phyloP scores from a whole-genome alignment of 208 protist species.

The Blastocrithidia nonstop region DNA sequence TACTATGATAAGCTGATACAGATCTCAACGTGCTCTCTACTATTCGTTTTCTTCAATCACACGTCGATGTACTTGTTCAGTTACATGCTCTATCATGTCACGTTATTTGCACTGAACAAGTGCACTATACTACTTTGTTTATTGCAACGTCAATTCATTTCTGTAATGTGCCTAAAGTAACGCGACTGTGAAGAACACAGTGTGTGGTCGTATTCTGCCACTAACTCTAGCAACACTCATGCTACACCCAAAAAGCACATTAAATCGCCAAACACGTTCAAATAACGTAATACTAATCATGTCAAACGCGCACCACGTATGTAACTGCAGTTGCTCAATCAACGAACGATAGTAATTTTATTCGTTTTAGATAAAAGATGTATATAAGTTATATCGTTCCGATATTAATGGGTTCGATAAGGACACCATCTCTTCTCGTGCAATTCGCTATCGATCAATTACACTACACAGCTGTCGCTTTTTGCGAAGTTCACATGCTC shows the following conservation, averaged over 20 bases:
- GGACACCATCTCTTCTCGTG: no score
- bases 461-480: no score
- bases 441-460: no score
- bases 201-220: constrained; percentile 18
- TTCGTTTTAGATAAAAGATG: constrained; percentile 1
- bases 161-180: constrained; percentile 10
- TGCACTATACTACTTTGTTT: constrained; percentile 2
- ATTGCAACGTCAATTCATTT: constrained; percentile 5
- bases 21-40: no score
- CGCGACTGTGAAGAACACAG: constrained; percentile 22
- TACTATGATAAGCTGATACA: no score
- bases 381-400: no score
- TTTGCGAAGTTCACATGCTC: constrained; percentile 12
- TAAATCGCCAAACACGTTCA: constrained; percentile 25
- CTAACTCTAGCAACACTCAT: constrained; percentile 29
- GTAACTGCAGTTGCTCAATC: constrained; percentile 17
- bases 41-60: constrained; percentile 6
- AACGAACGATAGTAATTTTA: constrained; percentile 20
- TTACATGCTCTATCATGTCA: background rate
- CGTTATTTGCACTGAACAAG: constrained; percentile 2
- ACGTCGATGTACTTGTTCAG: constrained; percentile 6
- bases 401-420: no score
- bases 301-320: constrained; percentile 13
- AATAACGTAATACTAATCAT: constrained; percentile 14
- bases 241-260: constrained; percentile 21